phyloP scores from a whole-genome alignment of 345 rosid species.

The Eucalyptus marginata region DNA sequence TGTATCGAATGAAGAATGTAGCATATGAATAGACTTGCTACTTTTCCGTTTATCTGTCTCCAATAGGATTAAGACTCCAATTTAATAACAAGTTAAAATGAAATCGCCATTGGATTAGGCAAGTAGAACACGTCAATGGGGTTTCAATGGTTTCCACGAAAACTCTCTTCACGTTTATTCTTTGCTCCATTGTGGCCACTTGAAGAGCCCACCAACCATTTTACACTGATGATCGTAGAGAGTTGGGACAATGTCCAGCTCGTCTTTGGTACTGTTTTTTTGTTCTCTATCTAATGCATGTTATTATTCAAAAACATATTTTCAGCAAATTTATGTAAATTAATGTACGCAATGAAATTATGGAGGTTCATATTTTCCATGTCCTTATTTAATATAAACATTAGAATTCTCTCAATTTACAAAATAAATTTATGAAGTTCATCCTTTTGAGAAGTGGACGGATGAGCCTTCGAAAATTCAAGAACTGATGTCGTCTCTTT shows the following conservation, averaged over 20 bases:
- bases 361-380: background rate
- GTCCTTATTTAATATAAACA: background rate
- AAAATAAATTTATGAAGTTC: background rate
- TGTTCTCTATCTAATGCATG: background rate
- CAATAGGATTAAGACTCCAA: background rate
- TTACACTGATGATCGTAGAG: background rate
- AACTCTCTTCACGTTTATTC: too few species aligned
- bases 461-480: background rate
- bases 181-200: too few species aligned
- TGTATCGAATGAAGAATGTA: fast-evolving
- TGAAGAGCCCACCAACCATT: too few species aligned
- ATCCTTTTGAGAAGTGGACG: background rate
- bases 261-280: background rate
- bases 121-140: background rate
- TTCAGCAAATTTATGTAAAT: background rate
- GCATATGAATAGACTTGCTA: background rate
- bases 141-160: too few species aligned
- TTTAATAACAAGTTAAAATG: background rate
- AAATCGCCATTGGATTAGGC: background rate
- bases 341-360: background rate
- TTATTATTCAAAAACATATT: background rate
- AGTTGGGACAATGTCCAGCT: background rate
- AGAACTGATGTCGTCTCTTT: background rate
- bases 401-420: background rate
- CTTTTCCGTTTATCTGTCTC: background rate